Percentiles rank a stretch among this genome's conserved stretches.
These are phyloP conservation scores for Silene coronaria DNA, from an alignment of 179 eudicot species.

Conservation along the genomic window DNA sequence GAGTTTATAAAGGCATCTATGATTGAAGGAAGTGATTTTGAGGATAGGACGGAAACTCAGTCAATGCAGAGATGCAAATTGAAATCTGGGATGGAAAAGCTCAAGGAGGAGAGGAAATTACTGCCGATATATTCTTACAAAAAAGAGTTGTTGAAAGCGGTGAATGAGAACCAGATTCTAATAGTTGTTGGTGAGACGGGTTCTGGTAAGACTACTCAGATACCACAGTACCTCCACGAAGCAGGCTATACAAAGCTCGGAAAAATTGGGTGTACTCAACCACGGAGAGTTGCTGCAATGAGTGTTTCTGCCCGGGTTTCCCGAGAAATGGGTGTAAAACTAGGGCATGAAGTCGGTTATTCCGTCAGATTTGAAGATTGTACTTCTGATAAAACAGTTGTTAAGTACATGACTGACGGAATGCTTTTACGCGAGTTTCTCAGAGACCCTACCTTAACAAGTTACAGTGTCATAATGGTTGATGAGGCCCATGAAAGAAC, in stretches of 20 bases:
- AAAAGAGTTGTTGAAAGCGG: slow-evolving; percentile 64
- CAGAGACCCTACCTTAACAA: slow-evolving; percentile 57
- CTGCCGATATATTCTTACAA: slow-evolving; percentile 76
- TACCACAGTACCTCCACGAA: slow-evolving; percentile 87
- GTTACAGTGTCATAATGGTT: slow-evolving; percentile 62
- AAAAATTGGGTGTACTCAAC: slow-evolving; percentile 76
- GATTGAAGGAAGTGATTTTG: slow-evolving; percentile 75
- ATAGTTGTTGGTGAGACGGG: slow-evolving; percentile 85
- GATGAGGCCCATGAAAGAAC: slow-evolving; percentile 93
- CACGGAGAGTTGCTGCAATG: slow-evolving; percentile 84
- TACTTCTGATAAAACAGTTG: slow-evolving; percentile 64
- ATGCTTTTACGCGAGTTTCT: slow-evolving; percentile 71
- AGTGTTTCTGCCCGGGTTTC: slow-evolving; percentile 81
- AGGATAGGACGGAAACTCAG: slow-evolving; percentile 38
- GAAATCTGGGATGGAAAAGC: slow-evolving; percentile 70
- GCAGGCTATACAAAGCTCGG: slow-evolving; percentile 74
- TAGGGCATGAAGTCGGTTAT: slow-evolving; percentile 80
- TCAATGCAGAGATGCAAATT: slow-evolving; percentile 51
- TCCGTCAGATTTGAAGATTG: slow-evolving; percentile 81
- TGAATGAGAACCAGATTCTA: slow-evolving; percentile 66
- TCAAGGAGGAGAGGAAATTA: slow-evolving; percentile 86
- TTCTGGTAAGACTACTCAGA: slow-evolving; percentile 85
- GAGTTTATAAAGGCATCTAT: slow-evolving; percentile 78
- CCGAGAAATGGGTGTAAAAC: slow-evolving; percentile 73
- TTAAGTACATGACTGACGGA: slow-evolving; percentile 87